A percentile compares a stretch with the other conserved stretches of the same genome.
These are phyloP conservation scores for Ascobolus immersus DNA, from an alignment of 495 filamentous ascomycete genomes.

Conservation along the genomic window DNA sequence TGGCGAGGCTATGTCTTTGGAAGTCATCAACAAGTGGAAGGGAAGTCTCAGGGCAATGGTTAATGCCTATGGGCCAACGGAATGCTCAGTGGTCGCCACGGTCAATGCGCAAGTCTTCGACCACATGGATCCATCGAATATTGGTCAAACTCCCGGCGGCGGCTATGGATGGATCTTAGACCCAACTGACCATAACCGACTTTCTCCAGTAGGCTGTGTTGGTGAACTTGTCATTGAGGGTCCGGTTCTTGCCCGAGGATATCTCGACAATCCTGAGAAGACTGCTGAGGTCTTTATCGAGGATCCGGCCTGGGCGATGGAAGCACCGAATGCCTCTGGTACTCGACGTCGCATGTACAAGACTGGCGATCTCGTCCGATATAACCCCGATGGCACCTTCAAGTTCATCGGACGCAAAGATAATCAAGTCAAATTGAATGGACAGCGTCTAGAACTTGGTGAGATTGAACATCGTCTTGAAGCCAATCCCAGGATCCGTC, in stretches of 20 bases:
- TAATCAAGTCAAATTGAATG: conserved; percentile 21
- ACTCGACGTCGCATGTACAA: conserved; percentile 24
- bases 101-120: conserved; percentile 1
- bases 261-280: conserved; percentile 18
- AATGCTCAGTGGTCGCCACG: conserved; percentile 5
- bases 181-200: conserved; percentile 20
- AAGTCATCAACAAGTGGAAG: conserved; percentile 4
- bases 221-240: conserved; percentile 28
- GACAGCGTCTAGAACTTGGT: conserved; percentile 19
- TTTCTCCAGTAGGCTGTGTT: conserved; percentile 25
- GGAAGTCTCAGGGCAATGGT: conserved; percentile 5
- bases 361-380: conserved; percentile 28
- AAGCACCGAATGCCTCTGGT: conserved; percentile 21
- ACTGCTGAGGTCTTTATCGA: conserved; percentile 23
- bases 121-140: conserved; percentile 20
- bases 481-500: no score
- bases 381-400: conserved; percentile 28
- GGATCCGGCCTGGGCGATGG: conserved; percentile 24
- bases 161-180: conserved; percentile 23
- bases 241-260: conserved; percentile 24
- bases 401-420: conserved; percentile 18
- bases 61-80: conserved; percentile 12
- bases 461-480: conserved; percentile 26
- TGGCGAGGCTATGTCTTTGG: conserved; percentile 12
- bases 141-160: conserved; percentile 22